A percentile compares a stretch with the other conserved stretches of the same genome.
These are phyloP conservation scores for Penicillium sp. DNA, from an alignment of 2,329 filamentous ascomycete genomes.

Conservation along the genomic window DNA sequence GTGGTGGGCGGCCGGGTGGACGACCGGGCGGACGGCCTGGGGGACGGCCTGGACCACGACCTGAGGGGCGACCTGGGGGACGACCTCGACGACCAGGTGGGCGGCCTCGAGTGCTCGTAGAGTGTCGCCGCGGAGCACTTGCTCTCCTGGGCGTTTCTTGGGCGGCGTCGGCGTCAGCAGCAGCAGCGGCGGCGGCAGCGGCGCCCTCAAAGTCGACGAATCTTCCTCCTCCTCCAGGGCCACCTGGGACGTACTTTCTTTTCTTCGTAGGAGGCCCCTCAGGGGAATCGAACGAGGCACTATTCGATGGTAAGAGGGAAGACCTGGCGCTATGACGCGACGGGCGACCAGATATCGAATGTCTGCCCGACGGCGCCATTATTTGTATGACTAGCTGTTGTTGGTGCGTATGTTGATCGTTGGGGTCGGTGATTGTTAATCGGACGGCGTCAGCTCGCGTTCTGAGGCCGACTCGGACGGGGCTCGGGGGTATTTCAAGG, in stretches of 20 bases:
- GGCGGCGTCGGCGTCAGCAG: slow-evolving; percentile 58
- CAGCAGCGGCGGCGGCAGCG: slow-evolving; percentile 59
- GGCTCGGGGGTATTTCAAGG: neutral
- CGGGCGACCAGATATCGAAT: slow-evolving; percentile 26
- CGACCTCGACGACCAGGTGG: slow-evolving; percentile 33
- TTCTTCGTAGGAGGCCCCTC: slow-evolving; percentile 65
- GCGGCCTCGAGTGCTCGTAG: slow-evolving; percentile 50
- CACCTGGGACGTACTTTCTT: slow-evolving; percentile 77
- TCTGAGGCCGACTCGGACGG: slow-evolving; percentile 10
- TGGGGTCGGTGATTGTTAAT: slow-evolving; percentile 18
- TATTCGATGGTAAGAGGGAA: slow-evolving; percentile 31
- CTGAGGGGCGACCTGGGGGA: slow-evolving; percentile 46
- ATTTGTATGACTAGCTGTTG: slow-evolving; percentile 10
- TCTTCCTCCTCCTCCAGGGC: slow-evolving; percentile 77
- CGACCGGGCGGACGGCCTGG: too few relatives aligned
- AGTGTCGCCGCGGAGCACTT: slow-evolving; percentile 43
- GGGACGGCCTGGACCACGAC: slow-evolving; percentile 22
- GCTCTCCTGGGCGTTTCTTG: slow-evolving; percentile 22
- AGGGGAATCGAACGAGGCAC: slow-evolving; percentile 24
- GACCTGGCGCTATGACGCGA: slow-evolving; percentile 32
- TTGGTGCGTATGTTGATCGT: slow-evolving; percentile 15
- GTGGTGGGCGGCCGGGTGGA: slow-evolving; percentile 42
- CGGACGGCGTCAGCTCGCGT: slow-evolving; percentile 20
- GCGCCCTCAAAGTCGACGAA: slow-evolving; percentile 66
- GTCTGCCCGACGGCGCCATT: slow-evolving; percentile 35